phyloP scores from a whole-genome alignment of 1,284 basidiomycete species.

The Fistulina hepatica region DNA sequence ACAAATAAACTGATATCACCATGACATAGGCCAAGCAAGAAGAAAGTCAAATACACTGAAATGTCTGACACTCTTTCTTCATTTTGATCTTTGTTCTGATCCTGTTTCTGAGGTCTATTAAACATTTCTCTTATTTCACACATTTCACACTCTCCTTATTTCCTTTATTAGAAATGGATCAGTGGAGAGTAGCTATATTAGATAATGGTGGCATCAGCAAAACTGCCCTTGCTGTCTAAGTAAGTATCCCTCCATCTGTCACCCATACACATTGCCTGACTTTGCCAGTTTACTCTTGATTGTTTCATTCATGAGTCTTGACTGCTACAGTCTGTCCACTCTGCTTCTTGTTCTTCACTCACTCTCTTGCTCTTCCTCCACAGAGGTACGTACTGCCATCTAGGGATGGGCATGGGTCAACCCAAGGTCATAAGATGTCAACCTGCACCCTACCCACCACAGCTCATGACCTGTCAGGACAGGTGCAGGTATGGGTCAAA shows the following conservation, averaged over 20 bases:
- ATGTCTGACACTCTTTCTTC: no score
- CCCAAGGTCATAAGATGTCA: no score
- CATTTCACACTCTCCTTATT: constrained; percentile 19
- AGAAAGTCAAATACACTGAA: no score
- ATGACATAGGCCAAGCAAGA: no score
- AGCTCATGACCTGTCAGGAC: no score
- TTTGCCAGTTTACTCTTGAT: constrained; percentile 73
- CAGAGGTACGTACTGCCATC: constrained; percentile 13
- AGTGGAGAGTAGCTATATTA: constrained; percentile 87
- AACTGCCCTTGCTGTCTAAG: constrained; percentile 93
- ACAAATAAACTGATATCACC: no score
- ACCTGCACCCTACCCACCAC: no score
- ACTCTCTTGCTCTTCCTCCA: constrained; percentile 6
- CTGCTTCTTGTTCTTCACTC: constrained; percentile 19
- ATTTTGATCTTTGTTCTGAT: no score
- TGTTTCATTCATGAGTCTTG: constrained; percentile 73
- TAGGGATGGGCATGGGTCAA: no score
- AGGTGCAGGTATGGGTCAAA: no score
- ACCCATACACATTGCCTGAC: constrained; percentile 11
- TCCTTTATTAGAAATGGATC: constrained; percentile 55
- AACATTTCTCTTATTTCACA: constrained; percentile 18
- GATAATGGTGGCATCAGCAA: constrained; percentile 98
- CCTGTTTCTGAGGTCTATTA: constrained; percentile 16
- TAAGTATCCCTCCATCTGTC: constrained; percentile 27
- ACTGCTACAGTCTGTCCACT: constrained; percentile 14